phyloP scores from a whole-genome alignment of 2,329 filamentous ascomycete species.

The Sporothrix brasiliensis region DNA sequence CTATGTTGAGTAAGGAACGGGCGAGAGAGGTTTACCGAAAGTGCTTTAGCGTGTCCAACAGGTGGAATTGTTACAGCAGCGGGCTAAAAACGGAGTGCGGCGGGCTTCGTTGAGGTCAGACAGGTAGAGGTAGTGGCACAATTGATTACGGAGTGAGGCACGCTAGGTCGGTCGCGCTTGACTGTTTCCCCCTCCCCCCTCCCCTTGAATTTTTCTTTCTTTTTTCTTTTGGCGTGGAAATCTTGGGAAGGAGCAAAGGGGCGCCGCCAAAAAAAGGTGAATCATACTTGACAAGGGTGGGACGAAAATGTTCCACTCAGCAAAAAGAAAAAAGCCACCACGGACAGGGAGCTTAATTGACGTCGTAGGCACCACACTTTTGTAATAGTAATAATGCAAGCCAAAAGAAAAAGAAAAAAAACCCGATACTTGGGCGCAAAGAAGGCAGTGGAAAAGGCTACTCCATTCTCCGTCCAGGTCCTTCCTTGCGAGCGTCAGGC shows the following conservation, averaged over 20 bases:
- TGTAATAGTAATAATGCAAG: neutral
- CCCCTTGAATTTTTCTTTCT: too few species aligned
- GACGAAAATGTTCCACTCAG: constrained; percentile 27
- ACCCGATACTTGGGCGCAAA: too few species aligned
- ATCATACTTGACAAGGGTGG: constrained; percentile 27
- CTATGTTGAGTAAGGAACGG: constrained; percentile 21
- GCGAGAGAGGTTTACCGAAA: constrained; percentile 34
- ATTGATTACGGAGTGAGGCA: neutral
- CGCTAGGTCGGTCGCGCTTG: constrained; percentile 21
- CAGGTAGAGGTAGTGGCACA: constrained; percentile 9
- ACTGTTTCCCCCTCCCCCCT: neutral
- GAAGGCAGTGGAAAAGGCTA: neutral
- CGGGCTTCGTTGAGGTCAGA: constrained; percentile 16
- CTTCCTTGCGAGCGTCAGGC: neutral
- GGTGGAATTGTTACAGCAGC: constrained; percentile 14
- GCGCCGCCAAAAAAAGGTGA: constrained; percentile 28
- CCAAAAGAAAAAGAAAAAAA: too few species aligned
- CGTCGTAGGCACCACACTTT: neutral
- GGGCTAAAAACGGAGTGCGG: constrained; percentile 6
- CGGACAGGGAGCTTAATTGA: constrained; percentile 30
- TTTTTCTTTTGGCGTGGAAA: constrained; percentile 15
- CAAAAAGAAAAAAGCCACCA: constrained; percentile 27
- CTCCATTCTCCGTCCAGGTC: neutral
- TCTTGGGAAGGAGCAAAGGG: constrained; percentile 7
- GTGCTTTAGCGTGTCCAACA: constrained; percentile 16